phyloP scores from a whole-genome alignment of 306 rosid species.

The Inga oerstediana region DNA sequence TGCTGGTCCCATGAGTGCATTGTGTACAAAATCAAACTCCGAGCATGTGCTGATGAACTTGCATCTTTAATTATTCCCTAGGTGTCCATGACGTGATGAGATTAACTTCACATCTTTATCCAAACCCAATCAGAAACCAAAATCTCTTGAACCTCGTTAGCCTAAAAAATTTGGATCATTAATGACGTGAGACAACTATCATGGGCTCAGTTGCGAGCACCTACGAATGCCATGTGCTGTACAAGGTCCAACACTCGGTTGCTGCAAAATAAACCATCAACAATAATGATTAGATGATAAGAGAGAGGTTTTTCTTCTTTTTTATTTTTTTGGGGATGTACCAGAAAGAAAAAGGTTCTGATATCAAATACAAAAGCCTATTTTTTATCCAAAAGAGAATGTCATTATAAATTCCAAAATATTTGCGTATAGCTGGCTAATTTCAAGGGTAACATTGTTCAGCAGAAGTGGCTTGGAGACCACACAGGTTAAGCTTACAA shows the following conservation, averaged over 20 bases:
- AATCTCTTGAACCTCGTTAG: conserved; percentile 16
- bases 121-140: conserved; percentile 40
- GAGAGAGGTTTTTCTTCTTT: neutral
- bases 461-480: too few relatives aligned
- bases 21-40: conserved; percentile 20
- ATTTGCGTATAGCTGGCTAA: neutral
- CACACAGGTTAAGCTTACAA: too few relatives aligned
- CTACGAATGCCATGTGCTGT: conserved; percentile 95
- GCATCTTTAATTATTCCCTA: conserved; percentile 23
- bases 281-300: neutral
- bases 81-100: conserved; percentile 34
- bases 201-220: conserved; percentile 48
- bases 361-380: neutral
- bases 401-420: neutral
- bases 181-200: conserved; percentile 11
- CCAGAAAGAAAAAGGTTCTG: neutral
- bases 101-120: conserved; percentile 34
- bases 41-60: conserved; percentile 1
- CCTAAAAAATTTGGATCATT: conserved; percentile 36
- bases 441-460: too few relatives aligned
- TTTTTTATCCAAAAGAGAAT: neutral
- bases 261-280: conserved; percentile 50
- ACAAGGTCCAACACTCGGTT: conserved; percentile 95
- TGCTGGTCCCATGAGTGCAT: neutral
- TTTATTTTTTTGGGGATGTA: neutral